Evolutionary conservation across 441 rosid species (phyloP).

Genomic region (Corymbia citriodora): DNA sequence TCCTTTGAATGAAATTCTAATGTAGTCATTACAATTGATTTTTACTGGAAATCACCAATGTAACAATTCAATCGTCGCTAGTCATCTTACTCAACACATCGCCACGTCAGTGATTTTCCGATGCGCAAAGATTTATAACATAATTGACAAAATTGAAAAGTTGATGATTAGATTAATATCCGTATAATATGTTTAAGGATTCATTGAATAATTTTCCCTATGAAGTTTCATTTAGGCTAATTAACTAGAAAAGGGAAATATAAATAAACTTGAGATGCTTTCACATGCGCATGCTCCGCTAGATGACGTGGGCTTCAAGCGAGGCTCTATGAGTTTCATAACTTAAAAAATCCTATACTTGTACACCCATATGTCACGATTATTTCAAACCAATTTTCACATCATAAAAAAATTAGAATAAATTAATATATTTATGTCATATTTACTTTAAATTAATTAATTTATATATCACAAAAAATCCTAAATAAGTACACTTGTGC

Average conservation of each 20-base stretch:
- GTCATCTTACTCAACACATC: rapidly evolving
- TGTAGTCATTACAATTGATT: neutral
- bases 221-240: neutral
- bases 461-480: neutral
- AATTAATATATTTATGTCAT: neutral
- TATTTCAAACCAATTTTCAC: neutral
- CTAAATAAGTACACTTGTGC: neutral
- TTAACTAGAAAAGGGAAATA: neutral
- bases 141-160: neutral
- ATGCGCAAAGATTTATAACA: neutral
- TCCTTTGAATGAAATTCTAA: rapidly evolving
- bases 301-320: neutral
- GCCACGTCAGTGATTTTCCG: rapidly evolving
- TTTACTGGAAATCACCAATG: rapidly evolving
- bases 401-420: neutral
- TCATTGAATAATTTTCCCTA: rapidly evolving
- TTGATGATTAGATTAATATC: neutral
- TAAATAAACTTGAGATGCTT: neutral
- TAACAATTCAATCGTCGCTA: neutral
- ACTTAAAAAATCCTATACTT: neutral
- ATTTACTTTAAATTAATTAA: neutral
- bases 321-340: neutral
- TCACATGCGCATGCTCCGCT: neutral
- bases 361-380: neutral
- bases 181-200: neutral